Conservation (phyloP, 441 rosid genomes). For the Euphorbia celastroides region DNA sequence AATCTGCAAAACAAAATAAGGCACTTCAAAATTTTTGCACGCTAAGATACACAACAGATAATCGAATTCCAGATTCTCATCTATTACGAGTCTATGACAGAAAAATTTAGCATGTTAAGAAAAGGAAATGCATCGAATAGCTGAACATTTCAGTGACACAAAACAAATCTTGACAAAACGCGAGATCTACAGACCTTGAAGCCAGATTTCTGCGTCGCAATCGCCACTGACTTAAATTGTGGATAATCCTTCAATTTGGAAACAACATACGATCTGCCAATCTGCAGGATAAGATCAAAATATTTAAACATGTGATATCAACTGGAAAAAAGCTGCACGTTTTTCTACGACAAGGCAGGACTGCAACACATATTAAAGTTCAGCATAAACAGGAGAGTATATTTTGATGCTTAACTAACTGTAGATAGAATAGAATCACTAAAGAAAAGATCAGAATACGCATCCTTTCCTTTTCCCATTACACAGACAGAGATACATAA, state of each 20-base stretch:
- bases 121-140: neutral
- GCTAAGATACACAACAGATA: neutral
- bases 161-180: conserved; percentile 4
- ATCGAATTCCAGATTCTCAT: neutral
- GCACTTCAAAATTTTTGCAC: conserved; percentile 8
- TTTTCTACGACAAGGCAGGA: neutral
- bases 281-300: conserved; percentile 29
- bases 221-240: conserved; percentile 74
- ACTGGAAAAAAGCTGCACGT: neutral
- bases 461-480: neutral
- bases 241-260: conserved; percentile 93
- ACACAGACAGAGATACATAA: neutral
- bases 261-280: conserved; percentile 75
- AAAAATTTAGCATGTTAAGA: neutral
- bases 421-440: neutral
- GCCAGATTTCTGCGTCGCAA: conserved; percentile 80
- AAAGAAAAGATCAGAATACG: neutral
- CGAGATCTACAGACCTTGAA: conserved; percentile 58
- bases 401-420: neutral
- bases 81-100: neutral
- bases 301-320: neutral
- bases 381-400: neutral
- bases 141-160: neutral
- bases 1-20: conserved; percentile 25
- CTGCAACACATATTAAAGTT: neutral